Conservation (phyloP, 306 rosid species). For the Malus orientalis region DNA sequence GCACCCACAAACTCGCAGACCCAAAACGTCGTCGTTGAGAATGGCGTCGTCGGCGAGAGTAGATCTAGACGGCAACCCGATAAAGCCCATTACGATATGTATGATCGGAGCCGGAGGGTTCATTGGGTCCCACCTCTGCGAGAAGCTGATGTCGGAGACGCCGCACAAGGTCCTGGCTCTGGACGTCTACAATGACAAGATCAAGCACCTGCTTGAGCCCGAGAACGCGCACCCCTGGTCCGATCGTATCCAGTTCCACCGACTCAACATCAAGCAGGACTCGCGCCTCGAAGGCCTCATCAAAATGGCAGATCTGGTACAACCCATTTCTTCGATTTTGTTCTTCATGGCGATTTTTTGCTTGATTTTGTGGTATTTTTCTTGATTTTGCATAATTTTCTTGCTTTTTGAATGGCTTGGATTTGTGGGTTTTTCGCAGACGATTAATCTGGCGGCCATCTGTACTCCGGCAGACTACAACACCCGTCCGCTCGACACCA, state of each 20-base stretch:
- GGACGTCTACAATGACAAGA: conserved; percentile 85
- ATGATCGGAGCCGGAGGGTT: conserved; percentile 96
- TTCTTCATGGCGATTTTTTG: neutral
- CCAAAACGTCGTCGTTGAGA: neutral
- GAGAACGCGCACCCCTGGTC: conserved; percentile 48
- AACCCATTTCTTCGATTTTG: neutral
- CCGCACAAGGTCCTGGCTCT: conserved; percentile 75
- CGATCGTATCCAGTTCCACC: conserved; percentile 82
- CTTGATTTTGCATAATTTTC: neutral
- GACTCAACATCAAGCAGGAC: conserved; percentile 83
- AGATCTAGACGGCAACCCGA: conserved; percentile 76
- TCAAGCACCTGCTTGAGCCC: conserved; percentile 78
- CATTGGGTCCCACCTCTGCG: conserved; percentile 92
- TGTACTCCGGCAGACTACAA: conserved; percentile 96
- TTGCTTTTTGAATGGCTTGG: neutral
- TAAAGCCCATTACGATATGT: conserved; percentile 75
- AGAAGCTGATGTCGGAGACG: conserved; percentile 70
- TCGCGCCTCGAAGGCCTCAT: conserved; percentile 86
- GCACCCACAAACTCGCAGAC: neutral
- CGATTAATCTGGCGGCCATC: conserved; percentile 89
- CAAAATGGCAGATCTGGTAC: conserved; percentile 89
- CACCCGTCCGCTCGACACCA: conserved; percentile 86
- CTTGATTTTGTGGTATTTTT: neutral
- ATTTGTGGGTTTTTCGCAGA: conserved; percentile 22
- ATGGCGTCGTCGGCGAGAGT: conserved; percentile 56